A percentile compares a stretch with the other conserved stretches of the same genome.
phyloP scores from a whole-genome alignment of 352 stramenopile species.

The Phytophthora melonis region DNA sequence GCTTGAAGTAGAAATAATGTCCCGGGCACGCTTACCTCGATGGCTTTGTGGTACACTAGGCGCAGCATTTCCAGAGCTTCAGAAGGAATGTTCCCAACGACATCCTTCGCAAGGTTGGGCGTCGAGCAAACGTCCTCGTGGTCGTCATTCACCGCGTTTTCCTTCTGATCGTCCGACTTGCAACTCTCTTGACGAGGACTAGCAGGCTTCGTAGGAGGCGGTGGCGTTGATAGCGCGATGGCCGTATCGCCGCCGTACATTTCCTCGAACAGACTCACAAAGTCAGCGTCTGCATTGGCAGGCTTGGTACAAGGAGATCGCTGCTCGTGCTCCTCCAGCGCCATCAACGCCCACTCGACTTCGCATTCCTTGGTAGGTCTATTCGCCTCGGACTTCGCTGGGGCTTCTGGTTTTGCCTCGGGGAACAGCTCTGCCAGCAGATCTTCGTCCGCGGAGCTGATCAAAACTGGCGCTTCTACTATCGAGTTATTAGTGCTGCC shows the following conservation, averaged over 20 bases:
- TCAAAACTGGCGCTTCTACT: background rate
- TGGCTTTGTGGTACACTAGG: conserved; percentile 13
- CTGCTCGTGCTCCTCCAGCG: conserved; percentile 23
- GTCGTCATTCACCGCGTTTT: background rate
- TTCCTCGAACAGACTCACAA: conserved; percentile 40
- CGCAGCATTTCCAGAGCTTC: conserved; percentile 16
- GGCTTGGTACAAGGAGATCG: conserved; percentile 11
- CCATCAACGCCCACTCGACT: conserved; percentile 34
- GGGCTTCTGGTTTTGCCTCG: conserved; percentile 10
- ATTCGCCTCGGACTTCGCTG: background rate
- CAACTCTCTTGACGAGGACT: background rate
- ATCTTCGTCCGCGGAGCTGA: conserved; percentile 15
- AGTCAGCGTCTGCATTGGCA: conserved; percentile 7
- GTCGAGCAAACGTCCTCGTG: background rate
- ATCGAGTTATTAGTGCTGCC: background rate
- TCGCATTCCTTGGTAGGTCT: conserved; percentile 17
- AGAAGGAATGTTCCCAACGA: background rate
- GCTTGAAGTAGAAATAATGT: background rate
- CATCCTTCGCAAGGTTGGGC: background rate
- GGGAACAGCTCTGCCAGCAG: conserved; percentile 35
- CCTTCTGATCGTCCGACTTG: background rate
- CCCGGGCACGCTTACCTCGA: conserved; percentile 13
- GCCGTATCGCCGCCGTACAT: conserved; percentile 31
- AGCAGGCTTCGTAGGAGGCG: conserved; percentile 4
- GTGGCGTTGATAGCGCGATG: conserved; percentile 21